Evolutionary conservation across 2,329 filamentous ascomycete species (phyloP).

Genomic region (Trichophyton schoenleinii): DNA sequence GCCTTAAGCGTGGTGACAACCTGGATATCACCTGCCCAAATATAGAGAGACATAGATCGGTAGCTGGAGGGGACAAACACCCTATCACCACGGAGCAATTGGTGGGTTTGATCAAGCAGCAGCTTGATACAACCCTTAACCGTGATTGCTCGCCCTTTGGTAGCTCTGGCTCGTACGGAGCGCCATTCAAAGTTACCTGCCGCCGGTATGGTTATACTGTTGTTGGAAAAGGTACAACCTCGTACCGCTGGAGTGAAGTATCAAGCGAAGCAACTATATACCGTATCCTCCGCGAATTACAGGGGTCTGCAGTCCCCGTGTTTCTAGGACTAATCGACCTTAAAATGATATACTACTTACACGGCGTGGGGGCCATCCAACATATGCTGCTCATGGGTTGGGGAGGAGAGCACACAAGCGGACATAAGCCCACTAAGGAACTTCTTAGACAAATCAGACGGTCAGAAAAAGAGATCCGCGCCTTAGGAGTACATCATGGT

Average conservation of each 20-base stretch:
- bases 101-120: constrained; percentile 6
- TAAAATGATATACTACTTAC: constrained; percentile 5
- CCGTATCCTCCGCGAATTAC: constrained; percentile 6
- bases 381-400: constrained; percentile 11
- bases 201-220: constrained; percentile 16
- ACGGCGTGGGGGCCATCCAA: constrained; percentile 5
- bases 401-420: constrained; percentile 4
- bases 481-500: constrained; percentile 3
- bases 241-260: constrained; percentile 5
- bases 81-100: constrained; percentile 6
- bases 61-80: not conserved
- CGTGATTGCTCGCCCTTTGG: constrained; percentile 12
- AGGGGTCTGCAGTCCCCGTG: constrained; percentile 13
- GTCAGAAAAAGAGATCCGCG: constrained; percentile 5
- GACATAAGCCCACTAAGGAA: not conserved
- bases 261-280: constrained; percentile 9
- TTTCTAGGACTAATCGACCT: constrained; percentile 13
- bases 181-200: constrained; percentile 21
- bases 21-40: constrained; percentile 28
- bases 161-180: constrained; percentile 15
- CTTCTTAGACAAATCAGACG: not conserved
- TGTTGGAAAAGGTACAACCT: constrained; percentile 15
- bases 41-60: constrained; percentile 20
- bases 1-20: constrained; percentile 9
- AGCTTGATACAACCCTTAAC: constrained; percentile 6